A percentile compares a stretch with the other conserved stretches of the same genome.
phyloP scores from a whole-genome alignment of 2,329 filamentous ascomycete species.

The Pestalotiopsis sp. region DNA sequence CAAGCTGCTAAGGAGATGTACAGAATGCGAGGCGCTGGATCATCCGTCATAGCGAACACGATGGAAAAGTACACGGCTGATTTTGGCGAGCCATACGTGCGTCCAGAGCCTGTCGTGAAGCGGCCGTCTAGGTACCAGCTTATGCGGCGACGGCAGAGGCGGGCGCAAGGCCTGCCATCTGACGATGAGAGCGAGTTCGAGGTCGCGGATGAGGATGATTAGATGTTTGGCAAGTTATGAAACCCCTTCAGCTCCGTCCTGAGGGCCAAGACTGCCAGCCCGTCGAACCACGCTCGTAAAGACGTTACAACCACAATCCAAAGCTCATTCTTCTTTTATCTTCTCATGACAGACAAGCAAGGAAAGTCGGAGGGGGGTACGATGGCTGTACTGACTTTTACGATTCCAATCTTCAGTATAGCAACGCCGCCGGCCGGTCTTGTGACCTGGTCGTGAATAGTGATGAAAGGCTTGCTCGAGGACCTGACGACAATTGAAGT shows the following conservation, averaged over 20 bases:
- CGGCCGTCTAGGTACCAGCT: slow-evolving; percentile 2
- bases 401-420: background rate
- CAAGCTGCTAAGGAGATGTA: slow-evolving; percentile 2
- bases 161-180: slow-evolving; percentile 1
- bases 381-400: background rate
- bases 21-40: slow-evolving; percentile 7
- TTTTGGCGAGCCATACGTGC: slow-evolving; percentile 6
- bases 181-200: background rate
- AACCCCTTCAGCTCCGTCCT: background rate
- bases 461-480: background rate
- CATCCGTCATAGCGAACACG: background rate
- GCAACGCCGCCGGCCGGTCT: too few relatives aligned
- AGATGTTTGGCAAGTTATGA: background rate
- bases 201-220: background rate
- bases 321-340: background rate
- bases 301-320: background rate
- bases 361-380: background rate
- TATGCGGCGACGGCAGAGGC: background rate
- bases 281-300: background rate
- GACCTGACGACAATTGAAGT: background rate
- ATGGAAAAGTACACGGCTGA: background rate
- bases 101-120: slow-evolving; percentile 1
- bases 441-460: slow-evolving; percentile 1
- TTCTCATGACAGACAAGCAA: slow-evolving; percentile 3
- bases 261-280: background rate